Conservation (phyloP, 768 basidiomycete genomes). For the Lanmaoa pseudosensibilis region DNA sequence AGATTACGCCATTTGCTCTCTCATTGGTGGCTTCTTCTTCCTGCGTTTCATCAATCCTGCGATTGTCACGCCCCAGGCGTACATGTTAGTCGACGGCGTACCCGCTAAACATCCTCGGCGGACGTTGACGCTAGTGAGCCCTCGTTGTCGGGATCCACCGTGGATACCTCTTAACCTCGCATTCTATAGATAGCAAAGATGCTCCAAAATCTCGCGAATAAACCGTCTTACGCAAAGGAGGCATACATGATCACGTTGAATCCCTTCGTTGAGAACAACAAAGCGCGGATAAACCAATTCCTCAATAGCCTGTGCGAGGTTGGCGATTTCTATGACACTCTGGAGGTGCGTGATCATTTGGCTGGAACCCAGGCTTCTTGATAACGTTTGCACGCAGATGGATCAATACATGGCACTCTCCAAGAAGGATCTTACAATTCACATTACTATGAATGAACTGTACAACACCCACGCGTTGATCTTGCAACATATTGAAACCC, state of each 20-base stretch:
- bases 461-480: conserved; percentile 98
- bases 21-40: conserved; percentile 99
- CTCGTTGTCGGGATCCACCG: not conserved
- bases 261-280: conserved; percentile 98
- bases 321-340: conserved; percentile 97
- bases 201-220: conserved; percentile 98
- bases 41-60: conserved; percentile 99
- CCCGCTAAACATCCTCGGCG: conserved; percentile 97
- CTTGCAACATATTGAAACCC: conserved; percentile 88
- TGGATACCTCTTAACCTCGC: conserved; percentile 3
- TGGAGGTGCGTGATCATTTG: conserved; percentile 65
- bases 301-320: conserved; percentile 97
- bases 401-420: conserved; percentile 99
- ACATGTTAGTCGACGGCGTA: conserved; percentile 98
- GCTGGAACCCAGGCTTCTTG: not conserved
- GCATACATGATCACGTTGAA: conserved; percentile 98
- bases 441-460: conserved; percentile 97
- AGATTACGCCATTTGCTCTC: conserved; percentile 96
- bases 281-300: conserved; percentile 95
- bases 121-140: conserved; percentile 83
- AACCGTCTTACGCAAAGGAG: conserved; percentile 97
- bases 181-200: conserved; percentile 90
- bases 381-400: conserved; percentile 58
- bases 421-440: conserved; percentile 97
- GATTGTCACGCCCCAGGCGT: conserved; percentile 98